Evolutionary conservation across 345 rosid species (phyloP).

Genomic region (Citrus maxima): DNA sequence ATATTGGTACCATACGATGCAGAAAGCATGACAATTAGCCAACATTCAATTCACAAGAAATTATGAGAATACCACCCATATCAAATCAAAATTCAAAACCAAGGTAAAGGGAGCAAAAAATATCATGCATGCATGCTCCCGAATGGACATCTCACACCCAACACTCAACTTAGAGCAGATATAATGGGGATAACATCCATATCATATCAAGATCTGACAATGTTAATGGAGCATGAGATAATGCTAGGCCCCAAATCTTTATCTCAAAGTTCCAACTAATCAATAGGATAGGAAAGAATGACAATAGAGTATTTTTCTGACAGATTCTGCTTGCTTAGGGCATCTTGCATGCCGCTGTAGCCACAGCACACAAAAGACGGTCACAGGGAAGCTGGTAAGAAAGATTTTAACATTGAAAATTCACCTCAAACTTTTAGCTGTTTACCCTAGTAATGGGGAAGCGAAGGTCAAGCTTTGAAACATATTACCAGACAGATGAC

Average conservation of each 20-base stretch:
- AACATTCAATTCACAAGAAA: neutral
- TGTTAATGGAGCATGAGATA: too few relatives aligned
- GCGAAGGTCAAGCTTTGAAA: neutral
- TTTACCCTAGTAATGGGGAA: neutral
- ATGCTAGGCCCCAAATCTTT: neutral
- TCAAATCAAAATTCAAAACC: neutral
- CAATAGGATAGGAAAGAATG: too few relatives aligned
- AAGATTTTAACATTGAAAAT: neutral
- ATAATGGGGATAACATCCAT: neutral
- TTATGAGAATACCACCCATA: neutral
- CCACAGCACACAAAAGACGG: neutral
- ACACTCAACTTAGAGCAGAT: neutral
- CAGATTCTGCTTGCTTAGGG: neutral
- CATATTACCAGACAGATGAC: neutral
- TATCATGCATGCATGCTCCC: constrained; percentile 10
- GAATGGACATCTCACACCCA: neutral
- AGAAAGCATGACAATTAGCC: neutral
- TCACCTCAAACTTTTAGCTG: neutral
- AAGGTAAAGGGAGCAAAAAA: neutral
- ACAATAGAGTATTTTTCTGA: too few relatives aligned
- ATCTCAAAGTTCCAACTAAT: neutral
- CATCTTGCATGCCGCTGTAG: neutral
- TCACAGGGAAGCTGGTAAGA: neutral
- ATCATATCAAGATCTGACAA: too few relatives aligned
- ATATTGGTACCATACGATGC: neutral